Evolutionary conservation across 495 filamentous ascomycete species (phyloP), one percentile per base, ranked within the genome.

Genomic region (Cetradonia linearis): DNA sequence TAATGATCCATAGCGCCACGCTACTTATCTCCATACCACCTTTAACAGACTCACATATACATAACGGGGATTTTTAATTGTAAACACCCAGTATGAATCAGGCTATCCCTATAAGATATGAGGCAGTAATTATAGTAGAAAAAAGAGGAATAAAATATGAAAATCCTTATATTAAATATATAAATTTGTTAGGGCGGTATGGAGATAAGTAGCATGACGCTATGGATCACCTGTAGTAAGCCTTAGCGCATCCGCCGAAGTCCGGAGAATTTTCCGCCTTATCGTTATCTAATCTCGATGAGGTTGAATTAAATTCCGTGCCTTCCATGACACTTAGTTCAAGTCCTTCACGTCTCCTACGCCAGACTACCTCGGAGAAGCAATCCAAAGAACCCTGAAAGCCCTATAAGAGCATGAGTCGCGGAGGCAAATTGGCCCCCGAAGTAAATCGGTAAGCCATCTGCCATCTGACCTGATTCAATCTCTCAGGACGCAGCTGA

Each of bases 371-470:
- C 14, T 11, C 30, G 25, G 3, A 46, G 28, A 23, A 20, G 27
- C 55, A 30, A 5, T 10, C 16, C 18, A 5, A 34, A 40, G 14
- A 55, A 14, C 2, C 33, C 23, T 9, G 3, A 34, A 3, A n/a
- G n/a, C 5, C 8, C 28, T 28, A 8, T 23, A 28, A 14, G 36
- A 44, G 16, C n/a, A 88, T 88, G 85, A 88, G 81, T 82, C 83
- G 86, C 70, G 83, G 78, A 74, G 83, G 81, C 69, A 95, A 95
- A 80, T 85, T 95, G 78, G 89, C 90, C 76, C 88, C 91, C 72
- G 89, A 96, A 86, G 90, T 92, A 77, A 94, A 94, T 80, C 84
- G 88, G 86, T 91, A 78, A 70, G 86, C 69, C 55, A 23, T n/a
- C 55, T 48, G 16, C 50, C 34, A 25, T 30, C 18, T 7, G 54